Base-by-base conservation (phyloP, 495 filamentous ascomycete genomes). In the Bryoglossum gracile region DNA sequence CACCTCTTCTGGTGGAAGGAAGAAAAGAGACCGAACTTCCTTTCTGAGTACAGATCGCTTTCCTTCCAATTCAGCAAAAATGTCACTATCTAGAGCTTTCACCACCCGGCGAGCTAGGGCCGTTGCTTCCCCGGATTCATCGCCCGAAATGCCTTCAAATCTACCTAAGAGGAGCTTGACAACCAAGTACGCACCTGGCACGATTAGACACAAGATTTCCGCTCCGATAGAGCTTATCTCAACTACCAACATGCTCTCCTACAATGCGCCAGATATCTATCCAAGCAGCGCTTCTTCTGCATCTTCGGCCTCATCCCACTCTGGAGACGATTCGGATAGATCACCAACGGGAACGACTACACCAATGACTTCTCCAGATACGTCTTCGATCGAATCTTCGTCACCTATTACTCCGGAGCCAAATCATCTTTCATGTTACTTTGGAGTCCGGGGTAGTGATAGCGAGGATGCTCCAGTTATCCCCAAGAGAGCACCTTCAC, bases 201-300 rank as follows among this genome's bases (percentile, higher is more conserved):
- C 43, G 8, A 69, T 76, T 51, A 71, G 76, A 47, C 57, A 70
- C 57, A 77, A 92, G 68, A 98, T 98, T 60, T 98, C 92, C 16
- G 78, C 74, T 9, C 92, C 92, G 2, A 73, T 96, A 38, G 82
- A 86, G 63, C 73, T 98, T 36, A 67, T 95, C 22, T 94, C 91
- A 16, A 95, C 94, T 3, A 97, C 94, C 49, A 98, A 97, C 64
- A 87, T 90, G 81, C 82, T 95, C 14, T 85, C 87, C 14, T 95
- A 92, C 74, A 89, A 90, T 59, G 89, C 92, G 9, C 94, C 92
- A 21, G 83, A 89, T 62, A 75, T 88, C 54, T 75, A 69, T 55
- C 77, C 73, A 46, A 71, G 53, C 37, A n/a, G n/a, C n/a, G n/a
- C n/a, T n/a, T 61, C 71, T 51, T 62, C 71, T 50, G 67, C 75